A percentile compares a stretch with the other conserved stretches of the same genome.
phyloP scores from a whole-genome alignment of 805 yeast species.

The Saccharomycopsis sp. region DNA sequence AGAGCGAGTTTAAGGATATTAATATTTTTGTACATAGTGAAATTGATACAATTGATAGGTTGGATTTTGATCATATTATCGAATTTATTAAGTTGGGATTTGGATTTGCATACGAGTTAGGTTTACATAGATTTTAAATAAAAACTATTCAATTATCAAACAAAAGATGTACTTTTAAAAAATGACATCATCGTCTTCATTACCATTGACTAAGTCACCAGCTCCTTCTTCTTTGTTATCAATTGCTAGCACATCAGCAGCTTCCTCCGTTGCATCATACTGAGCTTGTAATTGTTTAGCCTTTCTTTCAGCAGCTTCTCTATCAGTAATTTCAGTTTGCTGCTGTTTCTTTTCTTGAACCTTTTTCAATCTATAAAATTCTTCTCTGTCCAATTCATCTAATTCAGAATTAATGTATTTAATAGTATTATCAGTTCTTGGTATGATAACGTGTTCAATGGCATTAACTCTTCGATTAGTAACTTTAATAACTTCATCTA shows the following conservation, averaged over 20 bases:
- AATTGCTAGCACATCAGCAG: conserved; percentile 11
- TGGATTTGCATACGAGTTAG: conserved; percentile 69
- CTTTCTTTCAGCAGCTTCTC: conserved; percentile 36
- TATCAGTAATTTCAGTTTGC: conserved; percentile 61
- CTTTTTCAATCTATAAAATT: conserved; percentile 91
- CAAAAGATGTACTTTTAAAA: conserved; percentile 20
- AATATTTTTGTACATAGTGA: conserved; percentile 71
- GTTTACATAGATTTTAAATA: conserved; percentile 26
- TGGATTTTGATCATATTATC: conserved; percentile 69
- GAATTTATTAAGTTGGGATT: conserved; percentile 76
- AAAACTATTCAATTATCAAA: conserved; percentile 19
- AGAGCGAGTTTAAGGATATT: conserved; percentile 57
- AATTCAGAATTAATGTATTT: conserved; percentile 87
- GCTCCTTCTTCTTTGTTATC: conserved; percentile 9
- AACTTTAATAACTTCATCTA: conserved; percentile 96
- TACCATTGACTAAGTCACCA: conserved; percentile 27
- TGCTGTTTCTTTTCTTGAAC: conserved; percentile 91
- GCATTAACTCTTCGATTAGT: conserved; percentile 98
- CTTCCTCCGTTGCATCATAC: conserved; percentile 5
- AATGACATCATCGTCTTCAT: conserved; percentile 29
- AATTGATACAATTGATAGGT: conserved; percentile 72
- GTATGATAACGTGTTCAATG: conserved; percentile 95
- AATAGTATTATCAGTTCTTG: conserved; percentile 95
- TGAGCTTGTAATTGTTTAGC: conserved; percentile 63
- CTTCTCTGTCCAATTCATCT: conserved; percentile 97